Evolutionary conservation across 805 yeast species (phyloP), one percentile per base, ranked within the genome.

Genomic region (Sugiyamaella smithiae): DNA sequence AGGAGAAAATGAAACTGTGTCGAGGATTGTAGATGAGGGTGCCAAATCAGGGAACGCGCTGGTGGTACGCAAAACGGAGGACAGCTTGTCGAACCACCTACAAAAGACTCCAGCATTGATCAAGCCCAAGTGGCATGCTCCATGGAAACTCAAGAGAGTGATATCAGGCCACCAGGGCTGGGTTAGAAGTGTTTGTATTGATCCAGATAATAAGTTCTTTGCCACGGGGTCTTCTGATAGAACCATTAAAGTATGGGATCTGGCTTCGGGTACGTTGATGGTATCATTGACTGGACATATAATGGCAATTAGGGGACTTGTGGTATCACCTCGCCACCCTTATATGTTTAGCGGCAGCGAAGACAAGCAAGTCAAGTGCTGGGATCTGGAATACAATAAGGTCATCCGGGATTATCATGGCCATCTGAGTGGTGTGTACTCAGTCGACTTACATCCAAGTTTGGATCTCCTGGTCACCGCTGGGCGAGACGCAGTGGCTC

Each of bases 131-230:
- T 64, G 68, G 76, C 87, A 80, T 60, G 77, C 79, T 1, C 78
- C 81, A 2, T 88, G 96, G 96, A 78, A 79, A 57, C 72, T 87
- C 4, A 74, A 72, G 61, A 73, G 84, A 49, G 88, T 91, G 2
- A 73, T 91, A 0, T 80, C 86, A 1, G 98, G 98, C 2, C 99
- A 93, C 64, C 75, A 78, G 33, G 99, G 99, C 0, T 90, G 97
- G 90, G 88, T 93, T 0, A 74, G 95, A 40, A 76, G 87, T n/a
- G 70, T 89, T 2, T 75, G 84, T 5, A 77, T 86, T 16, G 98
- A 93, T 52, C 96, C 96, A 0, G 84, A 84, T 26, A 89, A 89
- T 63, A 78, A 82, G 56, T 93, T 93, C 88, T 91, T 88, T 68
- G 95, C 84, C 5, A 83, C 97, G 0, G 99, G 98, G 0, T 82